A percentile compares a stretch with the other conserved stretches of the same genome.
These are phyloP conservation scores for Pythium monospermum DNA, from an alignment of 352 stramenopile species.

Conservation along the genomic window DNA sequence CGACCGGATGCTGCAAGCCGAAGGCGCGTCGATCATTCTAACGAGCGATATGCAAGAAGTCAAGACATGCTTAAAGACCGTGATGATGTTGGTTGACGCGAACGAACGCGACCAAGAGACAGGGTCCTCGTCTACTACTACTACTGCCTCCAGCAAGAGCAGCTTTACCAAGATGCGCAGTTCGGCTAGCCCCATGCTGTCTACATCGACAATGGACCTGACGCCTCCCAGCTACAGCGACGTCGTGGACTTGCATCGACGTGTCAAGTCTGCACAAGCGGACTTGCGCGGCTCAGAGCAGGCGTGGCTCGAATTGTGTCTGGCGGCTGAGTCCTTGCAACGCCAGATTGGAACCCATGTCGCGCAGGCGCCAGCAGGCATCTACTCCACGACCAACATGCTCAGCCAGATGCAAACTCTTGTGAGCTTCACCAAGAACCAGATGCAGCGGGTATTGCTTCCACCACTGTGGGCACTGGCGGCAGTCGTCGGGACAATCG, in stretches of 20 bases:
- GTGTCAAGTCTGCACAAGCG: slow-evolving; percentile 30
- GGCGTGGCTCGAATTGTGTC: slow-evolving; percentile 54
- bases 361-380: slow-evolving; percentile 24
- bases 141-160: not conserved
- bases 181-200: slow-evolving; percentile 11
- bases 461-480: slow-evolving; percentile 26
- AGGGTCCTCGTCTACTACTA: not conserved
- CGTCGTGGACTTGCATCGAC: slow-evolving; percentile 47
- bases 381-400: slow-evolving; percentile 35
- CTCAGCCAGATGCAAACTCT: slow-evolving; percentile 32
- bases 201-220: slow-evolving; percentile 10
- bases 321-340: slow-evolving; percentile 32
- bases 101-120: slow-evolving; percentile 4
- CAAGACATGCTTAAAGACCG: slow-evolving; percentile 39
- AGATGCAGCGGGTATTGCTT: slow-evolving; percentile 24
- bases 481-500: slow-evolving; percentile 23
- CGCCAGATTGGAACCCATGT: not conserved
- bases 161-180: not conserved
- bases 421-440: slow-evolving; percentile 7
- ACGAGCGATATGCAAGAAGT: slow-evolving; percentile 61
- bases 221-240: slow-evolving; percentile 33
- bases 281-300: slow-evolving; percentile 50
- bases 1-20: slow-evolving; percentile 43
- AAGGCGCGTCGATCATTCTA: slow-evolving; percentile 57
- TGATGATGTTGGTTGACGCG: slow-evolving; percentile 28